These are phyloP conservation scores for Lomentospora prolificans DNA, from an alignment of 2,329 filamentous ascomycete species.

Conservation along the genomic window DNA sequence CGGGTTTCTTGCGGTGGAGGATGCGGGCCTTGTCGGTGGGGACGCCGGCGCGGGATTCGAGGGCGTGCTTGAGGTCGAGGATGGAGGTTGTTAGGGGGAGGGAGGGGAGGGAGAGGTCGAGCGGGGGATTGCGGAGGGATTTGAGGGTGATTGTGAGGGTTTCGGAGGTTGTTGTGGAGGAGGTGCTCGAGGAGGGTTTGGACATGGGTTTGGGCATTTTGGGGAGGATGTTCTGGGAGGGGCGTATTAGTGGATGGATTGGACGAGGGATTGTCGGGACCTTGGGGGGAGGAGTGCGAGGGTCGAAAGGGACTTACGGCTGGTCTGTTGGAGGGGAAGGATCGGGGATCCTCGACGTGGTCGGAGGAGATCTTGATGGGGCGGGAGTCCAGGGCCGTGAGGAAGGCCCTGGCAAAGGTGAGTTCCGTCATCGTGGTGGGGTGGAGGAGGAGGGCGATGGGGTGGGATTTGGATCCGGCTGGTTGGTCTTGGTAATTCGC, in stretches of 20 bases:
- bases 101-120: conserved; percentile 56
- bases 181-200: conserved; percentile 32
- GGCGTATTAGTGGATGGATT: conserved; percentile 10
- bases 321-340: conserved; percentile 58
- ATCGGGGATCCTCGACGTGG: conserved; percentile 78
- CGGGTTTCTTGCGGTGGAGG: conserved; percentile 78
- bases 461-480: too few relatives aligned
- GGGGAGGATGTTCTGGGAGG: conserved; percentile 58
- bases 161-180: conserved; percentile 35
- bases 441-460: neutral
- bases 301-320: conserved; percentile 46
- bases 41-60: conserved; percentile 53
- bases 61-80: conserved; percentile 64
- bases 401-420: conserved; percentile 74
- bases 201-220: conserved; percentile 51
- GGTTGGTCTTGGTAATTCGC: too few relatives aligned
- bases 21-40: conserved; percentile 75
- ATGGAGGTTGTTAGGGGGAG: conserved; percentile 62
- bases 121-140: conserved; percentile 65
- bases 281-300: conserved; percentile 4
- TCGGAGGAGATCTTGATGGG: conserved; percentile 77
- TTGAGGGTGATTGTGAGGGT: conserved; percentile 54
- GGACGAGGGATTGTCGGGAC: too few relatives aligned
- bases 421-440: conserved; percentile 62
- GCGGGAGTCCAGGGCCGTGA: conserved; percentile 67